A percentile compares a stretch with the other conserved stretches of the same genome.
Evolutionary conservation across 805 yeast genomes (phyloP).

Genomic region (Candida xyloterini): DNA sequence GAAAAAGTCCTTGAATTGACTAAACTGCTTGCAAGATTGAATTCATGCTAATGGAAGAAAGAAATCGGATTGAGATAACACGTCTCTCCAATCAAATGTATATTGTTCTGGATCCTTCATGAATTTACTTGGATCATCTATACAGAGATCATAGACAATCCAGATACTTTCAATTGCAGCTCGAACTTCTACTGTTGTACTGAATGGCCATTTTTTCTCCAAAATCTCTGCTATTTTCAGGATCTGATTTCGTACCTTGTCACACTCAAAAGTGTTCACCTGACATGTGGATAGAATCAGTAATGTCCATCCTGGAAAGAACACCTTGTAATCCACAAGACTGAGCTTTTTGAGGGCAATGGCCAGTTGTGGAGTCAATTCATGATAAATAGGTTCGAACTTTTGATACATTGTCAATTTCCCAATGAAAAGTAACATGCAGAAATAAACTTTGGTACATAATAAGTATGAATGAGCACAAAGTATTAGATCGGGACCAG

Average conservation of each 20-base stretch:
- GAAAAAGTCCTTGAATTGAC: slow-evolving; percentile 54
- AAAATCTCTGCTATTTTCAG: slow-evolving; percentile 21
- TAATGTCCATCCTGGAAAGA: slow-evolving; percentile 35
- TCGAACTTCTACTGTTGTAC: slow-evolving; percentile 21
- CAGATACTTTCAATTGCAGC: slow-evolving; percentile 30
- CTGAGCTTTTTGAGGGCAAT: slow-evolving; percentile 12
- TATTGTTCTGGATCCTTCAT: slow-evolving; percentile 1
- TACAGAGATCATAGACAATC: slow-evolving; percentile 27
- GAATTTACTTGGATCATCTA: slow-evolving; percentile 8
- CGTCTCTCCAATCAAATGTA: slow-evolving; percentile 30
- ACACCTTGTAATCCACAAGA: slow-evolving; percentile 10
- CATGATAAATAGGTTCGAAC: slow-evolving; percentile 6
- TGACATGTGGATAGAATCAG: slow-evolving; percentile 24
- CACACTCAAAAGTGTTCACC: slow-evolving; percentile 10
- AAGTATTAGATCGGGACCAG: slow-evolving; percentile 7
- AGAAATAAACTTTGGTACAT: slow-evolving; percentile 20
- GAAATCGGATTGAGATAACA: slow-evolving; percentile 23
- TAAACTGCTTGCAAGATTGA: slow-evolving; percentile 32
- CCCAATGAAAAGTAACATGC: slow-evolving; percentile 14
- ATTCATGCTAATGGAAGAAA: slow-evolving; percentile 25
- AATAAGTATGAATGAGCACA: slow-evolving; percentile 25
- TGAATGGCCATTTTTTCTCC: slow-evolving; percentile 29
- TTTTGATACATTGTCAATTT: slow-evolving; percentile 10
- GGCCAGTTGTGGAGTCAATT: slow-evolving; percentile 13
- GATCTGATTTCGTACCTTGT: slow-evolving; percentile 15